phyloP scores from a whole-genome alignment of 441 rosid genomes.

The Codiaeum variegatum region DNA sequence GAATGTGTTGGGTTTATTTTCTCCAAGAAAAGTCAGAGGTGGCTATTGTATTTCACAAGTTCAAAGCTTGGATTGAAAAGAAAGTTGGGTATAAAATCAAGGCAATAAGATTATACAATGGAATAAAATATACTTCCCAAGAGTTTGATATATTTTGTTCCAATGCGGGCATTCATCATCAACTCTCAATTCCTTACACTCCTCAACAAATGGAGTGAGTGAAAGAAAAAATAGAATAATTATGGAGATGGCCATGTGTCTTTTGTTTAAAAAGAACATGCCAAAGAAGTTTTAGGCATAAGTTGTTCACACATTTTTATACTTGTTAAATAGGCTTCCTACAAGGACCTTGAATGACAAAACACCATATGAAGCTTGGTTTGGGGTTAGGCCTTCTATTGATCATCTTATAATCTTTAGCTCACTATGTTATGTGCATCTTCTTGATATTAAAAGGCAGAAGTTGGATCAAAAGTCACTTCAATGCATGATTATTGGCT shows the following conservation, averaged over 20 bases:
- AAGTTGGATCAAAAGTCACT: neutral
- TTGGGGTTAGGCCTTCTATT: neutral
- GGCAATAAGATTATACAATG: neutral
- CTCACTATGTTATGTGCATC: neutral
- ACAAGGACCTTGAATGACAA: neutral
- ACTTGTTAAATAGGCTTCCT: neutral
- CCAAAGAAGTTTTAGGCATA: neutral
- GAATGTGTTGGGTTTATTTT: neutral
- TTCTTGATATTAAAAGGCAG: neutral
- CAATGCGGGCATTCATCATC: neutral
- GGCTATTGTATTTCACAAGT: neutral
- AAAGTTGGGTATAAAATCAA: neutral
- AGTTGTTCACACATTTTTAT: neutral
- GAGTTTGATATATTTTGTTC: neutral
- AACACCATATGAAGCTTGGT: neutral
- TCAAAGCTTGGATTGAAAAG: neutral
- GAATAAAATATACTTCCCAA: neutral
- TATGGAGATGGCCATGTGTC: neutral
- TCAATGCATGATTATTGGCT: neutral
- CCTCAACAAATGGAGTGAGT: neutral
- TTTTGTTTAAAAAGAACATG: neutral
- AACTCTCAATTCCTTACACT: neutral
- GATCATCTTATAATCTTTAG: neutral
- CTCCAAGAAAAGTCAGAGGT: neutral
- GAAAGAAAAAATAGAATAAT: neutral